Evolutionary conservation across 2,329 filamentous ascomycete species (phyloP).

Genomic region (Huntiella moniliformis): DNA sequence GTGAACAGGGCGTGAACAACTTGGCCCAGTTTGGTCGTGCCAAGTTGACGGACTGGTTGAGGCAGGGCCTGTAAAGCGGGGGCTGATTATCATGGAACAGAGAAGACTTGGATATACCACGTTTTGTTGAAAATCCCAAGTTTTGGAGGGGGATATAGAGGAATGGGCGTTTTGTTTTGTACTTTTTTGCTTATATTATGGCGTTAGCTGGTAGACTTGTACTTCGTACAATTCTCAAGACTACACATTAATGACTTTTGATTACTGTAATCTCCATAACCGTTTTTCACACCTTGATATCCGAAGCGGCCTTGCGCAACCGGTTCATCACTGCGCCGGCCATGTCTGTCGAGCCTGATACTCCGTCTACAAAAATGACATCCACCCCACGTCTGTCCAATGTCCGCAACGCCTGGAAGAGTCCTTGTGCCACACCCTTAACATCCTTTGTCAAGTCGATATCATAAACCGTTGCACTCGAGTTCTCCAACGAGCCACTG

Average conservation of each 20-base stretch:
- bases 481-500: slow-evolving; percentile 16
- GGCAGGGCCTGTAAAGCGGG: slow-evolving; percentile 49
- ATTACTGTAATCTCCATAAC: neutral
- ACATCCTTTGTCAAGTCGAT: slow-evolving; percentile 54
- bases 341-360: slow-evolving; percentile 60
- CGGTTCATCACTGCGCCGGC: slow-evolving; percentile 78
- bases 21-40: slow-evolving; percentile 84
- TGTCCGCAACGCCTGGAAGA: slow-evolving; percentile 75
- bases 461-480: slow-evolving; percentile 38
- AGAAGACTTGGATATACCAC: neutral
- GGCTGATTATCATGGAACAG: neutral
- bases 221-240: neutral
- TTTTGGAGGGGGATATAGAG: neutral
- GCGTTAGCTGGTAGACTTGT: neutral
- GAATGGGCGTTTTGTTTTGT: neutral
- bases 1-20: slow-evolving; percentile 88
- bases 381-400: slow-evolving; percentile 65
- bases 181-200: neutral
- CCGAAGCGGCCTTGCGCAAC: slow-evolving; percentile 56
- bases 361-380: slow-evolving; percentile 79
- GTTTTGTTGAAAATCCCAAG: neutral
- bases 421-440: slow-evolving; percentile 58
- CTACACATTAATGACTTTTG: neutral
- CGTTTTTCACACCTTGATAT: slow-evolving; percentile 26
- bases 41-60: slow-evolving; percentile 76